A percentile compares a stretch with the other conserved stretches of the same genome.
phyloP scores from a whole-genome alignment of 495 filamentous ascomycete genomes.

The Monascus purpureus region DNA sequence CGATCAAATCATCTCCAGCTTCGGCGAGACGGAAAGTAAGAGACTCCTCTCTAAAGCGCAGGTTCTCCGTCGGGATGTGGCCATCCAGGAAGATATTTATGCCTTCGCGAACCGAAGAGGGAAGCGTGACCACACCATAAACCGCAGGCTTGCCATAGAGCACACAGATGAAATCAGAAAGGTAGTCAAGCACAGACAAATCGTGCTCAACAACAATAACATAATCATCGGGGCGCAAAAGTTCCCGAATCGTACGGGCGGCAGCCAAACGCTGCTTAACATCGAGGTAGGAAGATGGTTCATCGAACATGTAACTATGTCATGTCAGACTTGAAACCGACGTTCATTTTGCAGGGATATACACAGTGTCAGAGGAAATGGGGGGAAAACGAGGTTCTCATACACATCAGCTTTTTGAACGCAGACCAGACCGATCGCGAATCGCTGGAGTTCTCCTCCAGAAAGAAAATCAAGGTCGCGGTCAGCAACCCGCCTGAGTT shows the following conservation, averaged over 20 bases:
- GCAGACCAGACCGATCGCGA: slow-evolving; percentile 89
- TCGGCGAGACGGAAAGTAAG: slow-evolving; percentile 93
- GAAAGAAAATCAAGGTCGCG: slow-evolving; percentile 82
- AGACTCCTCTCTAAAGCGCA: slow-evolving; percentile 95
- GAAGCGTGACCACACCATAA: slow-evolving; percentile 96
- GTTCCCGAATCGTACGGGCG: slow-evolving; percentile 77
- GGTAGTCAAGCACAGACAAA: slow-evolving; percentile 92
- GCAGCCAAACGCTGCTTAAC: slow-evolving; percentile 94
- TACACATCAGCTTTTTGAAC: slow-evolving; percentile 95
- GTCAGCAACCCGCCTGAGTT: slow-evolving; percentile 72
- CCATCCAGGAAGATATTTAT: slow-evolving; percentile 99
- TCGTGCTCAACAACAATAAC: slow-evolving; percentile 99
- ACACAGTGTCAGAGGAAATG: too few species aligned
- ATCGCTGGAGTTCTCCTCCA: slow-evolving; percentile 94
- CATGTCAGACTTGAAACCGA: too few species aligned
- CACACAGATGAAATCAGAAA: slow-evolving; percentile 96
- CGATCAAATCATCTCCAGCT: slow-evolving; percentile 77
- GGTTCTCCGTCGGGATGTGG: slow-evolving; percentile 93
- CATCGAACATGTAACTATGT: slow-evolving; percentile 98
- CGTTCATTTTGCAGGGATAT: too few species aligned
- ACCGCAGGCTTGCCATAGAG: slow-evolving; percentile 90
- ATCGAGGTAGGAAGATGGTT: slow-evolving; percentile 96
- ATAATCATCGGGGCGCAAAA: slow-evolving; percentile 79
- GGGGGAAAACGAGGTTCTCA: too few species aligned
- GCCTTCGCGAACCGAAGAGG: slow-evolving; percentile 90